Base-by-base conservation (phyloP, 768 basidiomycete genomes). In the Tephrocybe rancida region DNA sequence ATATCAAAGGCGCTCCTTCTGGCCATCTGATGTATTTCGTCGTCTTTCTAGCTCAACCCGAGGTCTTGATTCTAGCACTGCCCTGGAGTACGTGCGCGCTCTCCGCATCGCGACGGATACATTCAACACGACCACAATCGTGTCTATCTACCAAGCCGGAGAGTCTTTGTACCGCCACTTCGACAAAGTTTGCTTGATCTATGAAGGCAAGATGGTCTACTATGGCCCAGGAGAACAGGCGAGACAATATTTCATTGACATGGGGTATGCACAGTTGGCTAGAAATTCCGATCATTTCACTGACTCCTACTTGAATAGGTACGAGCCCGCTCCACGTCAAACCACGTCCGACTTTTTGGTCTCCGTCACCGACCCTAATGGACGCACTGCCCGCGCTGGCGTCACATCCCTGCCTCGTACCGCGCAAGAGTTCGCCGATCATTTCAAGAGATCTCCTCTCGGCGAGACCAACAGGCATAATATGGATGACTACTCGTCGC, bases 71-170 rank as follows among this genome's bases (percentile, higher is more conserved):
- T 78, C 87, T 0, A 84, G 82, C 14, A 90, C 88, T 2, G 89
- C 88, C 11, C 70, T 88, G 32, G 88, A 90, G 64, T 90, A 88
- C 59, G 82, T 84, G 42, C 83, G 77, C 41, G 82, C 85, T 1
- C 73, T 92, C 29, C 81, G 88, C 3, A 75, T 84, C 37, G 73
- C 80, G 3, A 88, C 88, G 0, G 84, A 90, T 60, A 72, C 78
- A 3, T 73, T 73, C 50, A 64, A 70, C n/a, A 54, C 67, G 16
- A 73, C 86, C 0, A 90, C 86, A 0, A 79, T 94, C 52, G 88
- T 90, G n/a, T 87, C 89, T 0, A 82, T 95, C 32, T 93, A 94
- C 68, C 92, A 94, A 68, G 92, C 89, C 7, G 86, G 86, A 51
- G 89, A 92, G 64, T 75, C 75, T 2, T 64, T 87, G 0, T 87